Conservation (phyloP, 1,284 basidiomycete genomes). For the Pseudozyma hubeiensis region DNA sequence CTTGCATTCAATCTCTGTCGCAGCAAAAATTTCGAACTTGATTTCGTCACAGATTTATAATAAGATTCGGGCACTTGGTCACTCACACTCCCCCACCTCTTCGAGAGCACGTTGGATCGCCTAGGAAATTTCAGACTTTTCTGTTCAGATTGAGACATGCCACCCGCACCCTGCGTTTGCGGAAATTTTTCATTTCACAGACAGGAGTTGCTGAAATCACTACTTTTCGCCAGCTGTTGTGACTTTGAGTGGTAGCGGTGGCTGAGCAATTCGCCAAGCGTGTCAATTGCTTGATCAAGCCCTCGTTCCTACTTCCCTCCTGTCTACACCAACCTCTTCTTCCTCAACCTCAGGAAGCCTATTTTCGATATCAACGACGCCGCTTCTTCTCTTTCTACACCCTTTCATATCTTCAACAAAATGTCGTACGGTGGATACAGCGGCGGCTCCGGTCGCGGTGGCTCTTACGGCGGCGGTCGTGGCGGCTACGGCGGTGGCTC, state of each 20-base stretch:
- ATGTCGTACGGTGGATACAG: slow-evolving; percentile 61
- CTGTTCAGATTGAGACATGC: background rate
- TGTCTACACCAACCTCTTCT: slow-evolving; percentile 13
- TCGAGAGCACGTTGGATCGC: slow-evolving; percentile 10
- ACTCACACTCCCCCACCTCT: background rate
- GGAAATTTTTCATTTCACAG: slow-evolving; percentile 4
- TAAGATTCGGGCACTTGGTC: slow-evolving; percentile 1
- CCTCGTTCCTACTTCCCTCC: background rate
- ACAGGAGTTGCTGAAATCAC: too few species aligned
- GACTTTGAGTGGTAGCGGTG: slow-evolving; percentile 1
- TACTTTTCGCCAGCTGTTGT: too few species aligned
- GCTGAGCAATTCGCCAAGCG: slow-evolving; percentile 21
- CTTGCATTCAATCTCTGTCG: background rate
- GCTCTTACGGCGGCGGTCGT: slow-evolving; percentile 44
- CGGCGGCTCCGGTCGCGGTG: slow-evolving; percentile 46
- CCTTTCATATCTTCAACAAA: slow-evolving; percentile 1
- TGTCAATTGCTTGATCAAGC: slow-evolving; percentile 4
- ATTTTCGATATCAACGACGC: background rate
- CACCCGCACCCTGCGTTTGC: slow-evolving; percentile 4
- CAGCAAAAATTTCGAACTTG: slow-evolving; percentile 16
- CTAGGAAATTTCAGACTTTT: background rate
- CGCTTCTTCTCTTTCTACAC: background rate
- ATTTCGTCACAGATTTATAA: background rate
- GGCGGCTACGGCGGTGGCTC: slow-evolving; percentile 39
- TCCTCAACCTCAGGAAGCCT: slow-evolving; percentile 19